These are phyloP conservation scores for Collariella sp. DNA, from an alignment of 495 filamentous ascomycete genomes.

Conservation along the genomic window DNA sequence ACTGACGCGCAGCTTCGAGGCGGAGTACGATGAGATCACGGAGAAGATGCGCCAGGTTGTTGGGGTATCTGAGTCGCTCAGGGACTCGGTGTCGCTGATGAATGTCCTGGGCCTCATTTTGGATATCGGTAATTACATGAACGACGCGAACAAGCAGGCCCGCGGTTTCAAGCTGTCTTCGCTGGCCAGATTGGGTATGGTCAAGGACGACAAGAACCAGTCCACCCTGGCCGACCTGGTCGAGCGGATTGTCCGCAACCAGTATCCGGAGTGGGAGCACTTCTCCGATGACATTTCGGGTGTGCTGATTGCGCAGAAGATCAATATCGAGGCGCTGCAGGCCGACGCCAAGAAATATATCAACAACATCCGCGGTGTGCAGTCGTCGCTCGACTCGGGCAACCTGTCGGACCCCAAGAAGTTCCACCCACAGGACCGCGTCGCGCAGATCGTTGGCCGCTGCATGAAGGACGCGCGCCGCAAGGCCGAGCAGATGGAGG, in stretches of 20 bases:
- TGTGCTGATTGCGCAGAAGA: conserved; percentile 76
- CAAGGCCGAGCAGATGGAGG: conserved; percentile 91
- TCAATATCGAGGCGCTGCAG: conserved; percentile 89
- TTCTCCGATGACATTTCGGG: conserved; percentile 80
- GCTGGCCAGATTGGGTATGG: conserved; percentile 88
- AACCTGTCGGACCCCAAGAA: conserved; percentile 95
- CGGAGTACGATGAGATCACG: conserved; percentile 86
- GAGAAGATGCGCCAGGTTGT: conserved; percentile 75
- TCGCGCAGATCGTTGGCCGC: conserved; percentile 81
- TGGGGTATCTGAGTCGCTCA: conserved; percentile 73
- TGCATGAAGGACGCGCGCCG: conserved; percentile 93
- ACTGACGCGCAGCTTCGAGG: conserved; percentile 75
- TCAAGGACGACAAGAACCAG: conserved; percentile 98
- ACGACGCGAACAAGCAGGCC: conserved; percentile 96
- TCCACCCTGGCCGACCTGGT: conserved; percentile 92
- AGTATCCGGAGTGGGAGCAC: conserved; percentile 90
- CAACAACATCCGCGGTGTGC: conserved; percentile 87
- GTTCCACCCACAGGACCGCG: conserved; percentile 95
- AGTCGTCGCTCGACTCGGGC: conserved; percentile 81
- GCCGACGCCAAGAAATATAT: conserved; percentile 89
- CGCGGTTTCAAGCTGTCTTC: conserved; percentile 96
- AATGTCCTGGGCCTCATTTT: conserved; percentile 92
- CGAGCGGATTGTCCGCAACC: conserved; percentile 92
- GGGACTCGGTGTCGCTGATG: conserved; percentile 86
- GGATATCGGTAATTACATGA: conserved; percentile 99